Percentiles rank a stretch among this genome's conserved stretches.
phyloP scores from a whole-genome alignment of 345 rosid species.

The Populus tremula region DNA sequence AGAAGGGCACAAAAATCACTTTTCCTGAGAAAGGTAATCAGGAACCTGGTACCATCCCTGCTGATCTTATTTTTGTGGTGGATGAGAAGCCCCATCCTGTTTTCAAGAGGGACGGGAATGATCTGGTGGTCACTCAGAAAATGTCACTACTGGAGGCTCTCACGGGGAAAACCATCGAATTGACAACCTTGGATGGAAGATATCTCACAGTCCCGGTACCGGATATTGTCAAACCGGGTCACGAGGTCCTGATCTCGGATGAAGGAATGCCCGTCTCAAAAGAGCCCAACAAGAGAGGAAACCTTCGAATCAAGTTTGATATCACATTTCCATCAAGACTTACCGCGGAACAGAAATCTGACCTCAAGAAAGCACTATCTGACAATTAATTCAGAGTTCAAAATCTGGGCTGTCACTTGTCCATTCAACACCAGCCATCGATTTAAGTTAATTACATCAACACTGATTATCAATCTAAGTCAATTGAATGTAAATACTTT shows the following conservation, averaged over 20 bases:
- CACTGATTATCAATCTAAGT: constrained; percentile 16
- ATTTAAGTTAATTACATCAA: constrained; percentile 16
- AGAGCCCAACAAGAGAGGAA: constrained; percentile 55
- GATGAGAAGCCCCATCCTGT: constrained; percentile 62
- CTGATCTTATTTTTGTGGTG: constrained; percentile 38
- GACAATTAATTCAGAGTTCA: background rate
- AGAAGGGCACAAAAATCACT: constrained; percentile 38
- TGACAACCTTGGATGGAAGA: constrained; percentile 58
- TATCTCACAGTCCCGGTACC: constrained; percentile 41
- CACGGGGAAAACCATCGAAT: constrained; percentile 47
- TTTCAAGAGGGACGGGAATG: constrained; percentile 58
- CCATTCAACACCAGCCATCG: constrained; percentile 3
- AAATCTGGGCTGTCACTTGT: constrained; percentile 9
- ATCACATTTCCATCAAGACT: constrained; percentile 55
- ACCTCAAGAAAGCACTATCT: constrained; percentile 25
- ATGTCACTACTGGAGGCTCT: constrained; percentile 56
- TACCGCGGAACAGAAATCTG: constrained; percentile 27
- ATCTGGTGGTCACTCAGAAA: constrained; percentile 33
- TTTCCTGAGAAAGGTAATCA: constrained; percentile 37
- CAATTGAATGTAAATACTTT: constrained; percentile 44
- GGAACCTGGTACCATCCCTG: constrained; percentile 26
- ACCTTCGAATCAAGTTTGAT: constrained; percentile 57
- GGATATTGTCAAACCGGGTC: constrained; percentile 48
- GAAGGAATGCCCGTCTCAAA: constrained; percentile 69
- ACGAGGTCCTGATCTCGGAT: constrained; percentile 46